These are phyloP conservation scores for Wallemia ichthyophaga DNA, from an alignment of 1,284 basidiomycete genomes.

Conservation along the genomic window DNA sequence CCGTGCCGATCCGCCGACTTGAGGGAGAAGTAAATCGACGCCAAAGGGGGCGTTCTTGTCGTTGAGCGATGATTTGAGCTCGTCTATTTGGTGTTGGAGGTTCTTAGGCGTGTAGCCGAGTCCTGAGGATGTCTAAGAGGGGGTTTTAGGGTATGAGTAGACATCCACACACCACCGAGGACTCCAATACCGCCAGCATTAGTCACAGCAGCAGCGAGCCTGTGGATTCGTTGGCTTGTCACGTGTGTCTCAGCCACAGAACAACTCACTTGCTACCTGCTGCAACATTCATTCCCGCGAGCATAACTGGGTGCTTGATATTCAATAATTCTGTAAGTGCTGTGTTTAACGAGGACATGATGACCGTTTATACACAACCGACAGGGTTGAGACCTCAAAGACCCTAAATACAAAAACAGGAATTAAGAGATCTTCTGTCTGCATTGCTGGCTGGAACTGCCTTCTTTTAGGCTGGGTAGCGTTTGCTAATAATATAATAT, in stretches of 20 bases:
- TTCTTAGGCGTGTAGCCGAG: constrained; percentile 12
- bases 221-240: constrained; percentile 24
- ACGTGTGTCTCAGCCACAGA: not conserved
- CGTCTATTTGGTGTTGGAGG: constrained; percentile 27
- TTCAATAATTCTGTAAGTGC: constrained; percentile 55
- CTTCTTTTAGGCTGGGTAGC: no score
- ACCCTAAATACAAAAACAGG: no score
- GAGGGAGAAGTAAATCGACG: constrained; percentile 27
- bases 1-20: not conserved
- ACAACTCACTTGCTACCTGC: constrained; percentile 9
- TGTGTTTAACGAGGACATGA: constrained; percentile 18
- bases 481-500: no score
- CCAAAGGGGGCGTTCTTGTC: constrained; percentile 50
- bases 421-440: no score
- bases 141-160: not conserved
- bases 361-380: no score
- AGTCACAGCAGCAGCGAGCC: constrained; percentile 51
- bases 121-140: not conserved
- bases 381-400: no score
- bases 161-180: constrained; percentile 27
- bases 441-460: no score
- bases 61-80: constrained; percentile 34
- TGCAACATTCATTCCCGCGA: constrained; percentile 70
- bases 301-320: constrained; percentile 56
- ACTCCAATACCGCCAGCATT: constrained; percentile 24